Conservation (phyloP, 768 basidiomycete species). For the Infundibulicybe gibba region DNA sequence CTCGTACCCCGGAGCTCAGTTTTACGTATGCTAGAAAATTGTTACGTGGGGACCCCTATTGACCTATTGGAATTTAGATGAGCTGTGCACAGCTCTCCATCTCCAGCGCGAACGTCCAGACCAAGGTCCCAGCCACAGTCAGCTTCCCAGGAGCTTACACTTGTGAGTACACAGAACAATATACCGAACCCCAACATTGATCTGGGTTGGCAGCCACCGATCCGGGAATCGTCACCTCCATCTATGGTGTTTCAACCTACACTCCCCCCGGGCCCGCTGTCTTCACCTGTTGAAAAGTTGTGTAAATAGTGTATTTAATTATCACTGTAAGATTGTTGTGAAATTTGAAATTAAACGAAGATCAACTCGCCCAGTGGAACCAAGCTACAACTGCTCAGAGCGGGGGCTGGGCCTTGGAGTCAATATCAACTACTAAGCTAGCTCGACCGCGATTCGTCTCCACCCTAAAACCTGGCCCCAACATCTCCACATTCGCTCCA, state of each 20-base stretch:
- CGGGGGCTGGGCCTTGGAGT: neutral
- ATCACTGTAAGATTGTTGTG: too few species aligned
- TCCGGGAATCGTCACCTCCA: constrained; percentile 27
- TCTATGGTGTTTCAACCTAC: constrained; percentile 20
- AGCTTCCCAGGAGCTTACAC: constrained; percentile 46
- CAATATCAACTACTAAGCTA: neutral
- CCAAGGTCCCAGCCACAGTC: constrained; percentile 36
- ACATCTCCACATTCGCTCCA: constrained; percentile 86
- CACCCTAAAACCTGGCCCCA: constrained; percentile 76
- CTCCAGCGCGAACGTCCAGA: constrained; percentile 34
- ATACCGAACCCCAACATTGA: too few species aligned
- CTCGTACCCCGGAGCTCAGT: constrained; percentile 51
- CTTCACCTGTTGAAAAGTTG: constrained; percentile 21
- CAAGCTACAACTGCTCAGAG: neutral
- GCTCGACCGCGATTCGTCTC: constrained; percentile 26
- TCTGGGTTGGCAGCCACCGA: constrained; percentile 13
- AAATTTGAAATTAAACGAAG: too few species aligned
- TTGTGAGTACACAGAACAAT: constrained; percentile 13
- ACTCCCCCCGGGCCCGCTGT: constrained; percentile 22
- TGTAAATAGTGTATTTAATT: neutral
- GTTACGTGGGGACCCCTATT: neutral
- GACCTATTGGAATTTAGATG: constrained; percentile 25
- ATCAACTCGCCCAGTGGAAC: too few species aligned
- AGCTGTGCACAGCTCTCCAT: constrained; percentile 44
- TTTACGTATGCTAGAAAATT: constrained; percentile 39